Evolutionary conservation across 2,329 filamentous ascomycete genomes (phyloP).

Genomic region (Rutstroemia sp.): DNA sequence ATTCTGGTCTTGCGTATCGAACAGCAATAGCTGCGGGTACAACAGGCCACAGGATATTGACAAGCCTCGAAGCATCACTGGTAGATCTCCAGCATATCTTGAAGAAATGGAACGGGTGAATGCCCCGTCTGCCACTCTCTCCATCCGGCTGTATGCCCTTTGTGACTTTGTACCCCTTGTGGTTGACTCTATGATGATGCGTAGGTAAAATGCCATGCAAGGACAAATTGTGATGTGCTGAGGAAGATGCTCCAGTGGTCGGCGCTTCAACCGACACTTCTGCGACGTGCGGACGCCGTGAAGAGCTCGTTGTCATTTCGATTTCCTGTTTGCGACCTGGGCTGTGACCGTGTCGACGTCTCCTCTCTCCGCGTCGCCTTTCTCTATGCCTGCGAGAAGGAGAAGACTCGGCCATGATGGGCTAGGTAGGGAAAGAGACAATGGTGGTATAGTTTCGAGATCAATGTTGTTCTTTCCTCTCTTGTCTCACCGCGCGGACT

Average conservation of each 20-base stretch:
- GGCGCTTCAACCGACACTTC: constrained; percentile 6
- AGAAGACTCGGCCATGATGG: neutral
- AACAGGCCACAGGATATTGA: constrained; percentile 69
- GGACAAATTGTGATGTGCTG: constrained; percentile 6
- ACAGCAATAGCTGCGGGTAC: constrained; percentile 66
- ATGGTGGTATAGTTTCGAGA: neutral
- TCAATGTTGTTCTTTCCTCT: neutral
- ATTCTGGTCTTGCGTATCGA: constrained; percentile 45
- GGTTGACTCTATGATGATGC: constrained; percentile 11
- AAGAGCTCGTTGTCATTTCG: constrained; percentile 2
- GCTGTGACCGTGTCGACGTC: neutral
- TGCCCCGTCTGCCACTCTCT: constrained; percentile 60
- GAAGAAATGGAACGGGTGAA: constrained; percentile 58
- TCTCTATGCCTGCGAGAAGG: too few relatives aligned
- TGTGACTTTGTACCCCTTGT: constrained; percentile 26
- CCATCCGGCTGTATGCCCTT: constrained; percentile 41
- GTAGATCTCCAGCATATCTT: constrained; percentile 57
- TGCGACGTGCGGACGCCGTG: neutral
- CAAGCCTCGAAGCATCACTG: constrained; percentile 53
- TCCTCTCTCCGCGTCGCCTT: neutral
- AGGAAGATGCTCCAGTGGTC: neutral
- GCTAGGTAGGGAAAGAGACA: neutral
- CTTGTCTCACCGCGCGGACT: neutral
- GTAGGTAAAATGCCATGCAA: constrained; percentile 4
- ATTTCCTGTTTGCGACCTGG: neutral